phyloP scores from a whole-genome alignment of 2,329 filamentous ascomycete genomes.

The Aspergillus fumigatus region DNA sequence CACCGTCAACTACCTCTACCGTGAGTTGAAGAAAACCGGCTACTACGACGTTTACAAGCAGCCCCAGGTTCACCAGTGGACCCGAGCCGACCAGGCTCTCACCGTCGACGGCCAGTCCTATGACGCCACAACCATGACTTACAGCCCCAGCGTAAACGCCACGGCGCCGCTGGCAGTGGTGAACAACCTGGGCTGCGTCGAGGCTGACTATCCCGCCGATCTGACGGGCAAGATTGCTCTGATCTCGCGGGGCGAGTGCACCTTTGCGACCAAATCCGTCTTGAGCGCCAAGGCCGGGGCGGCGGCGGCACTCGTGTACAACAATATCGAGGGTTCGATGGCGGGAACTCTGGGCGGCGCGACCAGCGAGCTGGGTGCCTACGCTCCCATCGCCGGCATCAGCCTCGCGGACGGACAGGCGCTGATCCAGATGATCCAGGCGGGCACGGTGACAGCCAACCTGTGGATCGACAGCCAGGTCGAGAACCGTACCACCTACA shows the following conservation, averaged over 20 bases:
- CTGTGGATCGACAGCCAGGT: slow-evolving; percentile 43
- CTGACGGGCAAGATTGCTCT: slow-evolving; percentile 64
- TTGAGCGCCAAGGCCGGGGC: slow-evolving; percentile 66
- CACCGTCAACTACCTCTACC: slow-evolving; percentile 60
- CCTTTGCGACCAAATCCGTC: slow-evolving; percentile 67
- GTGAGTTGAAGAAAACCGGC: slow-evolving; percentile 44
- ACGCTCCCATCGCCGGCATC: slow-evolving; percentile 61
- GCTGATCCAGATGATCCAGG: slow-evolving; percentile 51
- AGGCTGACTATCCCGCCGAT: slow-evolving; percentile 57
- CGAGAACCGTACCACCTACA: slow-evolving; percentile 49
- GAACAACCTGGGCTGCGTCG: slow-evolving; percentile 58
- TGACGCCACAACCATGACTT: slow-evolving; percentile 55
- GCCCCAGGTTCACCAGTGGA: slow-evolving; percentile 57
- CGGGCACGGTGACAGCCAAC: slow-evolving; percentile 30
- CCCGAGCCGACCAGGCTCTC: slow-evolving; percentile 55
- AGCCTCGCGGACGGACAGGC: slow-evolving; percentile 55
- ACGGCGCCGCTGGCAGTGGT: slow-evolving; percentile 52
- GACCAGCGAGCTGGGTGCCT: slow-evolving; percentile 35
- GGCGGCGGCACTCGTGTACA: slow-evolving; percentile 67
- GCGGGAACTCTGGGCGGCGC: slow-evolving; percentile 66
- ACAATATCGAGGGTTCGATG: slow-evolving; percentile 60
- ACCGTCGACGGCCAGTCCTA: slow-evolving; percentile 52
- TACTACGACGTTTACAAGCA: slow-evolving; percentile 46
- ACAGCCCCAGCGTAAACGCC: slow-evolving; percentile 51
- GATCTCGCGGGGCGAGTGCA: slow-evolving; percentile 64